phyloP scores from a whole-genome alignment of 495 filamentous ascomycete genomes.

The Aspergillus hancockii region DNA sequence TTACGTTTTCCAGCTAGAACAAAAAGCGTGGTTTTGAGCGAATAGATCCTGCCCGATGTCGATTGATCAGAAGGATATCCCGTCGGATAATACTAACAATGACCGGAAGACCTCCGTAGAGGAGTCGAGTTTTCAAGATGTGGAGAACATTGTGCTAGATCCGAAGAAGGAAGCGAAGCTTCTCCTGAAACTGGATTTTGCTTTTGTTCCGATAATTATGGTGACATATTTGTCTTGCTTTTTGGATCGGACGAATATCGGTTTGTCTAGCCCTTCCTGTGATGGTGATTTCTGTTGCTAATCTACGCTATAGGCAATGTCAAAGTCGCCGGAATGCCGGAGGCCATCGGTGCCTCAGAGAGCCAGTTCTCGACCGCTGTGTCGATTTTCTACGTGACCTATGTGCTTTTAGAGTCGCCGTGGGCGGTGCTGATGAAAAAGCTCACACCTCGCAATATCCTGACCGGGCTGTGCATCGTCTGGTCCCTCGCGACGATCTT shows the following conservation, averaged over 20 bases:
- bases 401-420: constrained; percentile 47
- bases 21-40: too few relatives aligned
- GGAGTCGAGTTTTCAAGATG: background rate
- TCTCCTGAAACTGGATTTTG: constrained; percentile 43
- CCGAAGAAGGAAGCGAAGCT: constrained; percentile 37
- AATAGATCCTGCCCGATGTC: background rate
- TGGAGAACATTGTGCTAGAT: constrained; percentile 31
- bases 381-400: constrained; percentile 54
- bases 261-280: constrained; percentile 19
- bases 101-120: constrained; percentile 2
- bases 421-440: constrained; percentile 50
- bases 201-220: constrained; percentile 51
- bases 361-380: constrained; percentile 49
- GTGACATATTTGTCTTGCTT: constrained; percentile 47
- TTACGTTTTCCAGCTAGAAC: too few relatives aligned
- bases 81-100: background rate
- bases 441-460: constrained; percentile 42
- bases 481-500: constrained; percentile 57
- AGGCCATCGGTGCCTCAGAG: constrained; percentile 43
- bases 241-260: constrained; percentile 49
- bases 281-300: background rate
- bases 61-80: constrained; percentile 1
- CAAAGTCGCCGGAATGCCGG: constrained; percentile 46
- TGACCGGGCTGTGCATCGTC: constrained; percentile 41
- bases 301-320: constrained; percentile 38